phyloP scores from a whole-genome alignment of 306 rosid genomes.

The Rosa lucieae region DNA sequence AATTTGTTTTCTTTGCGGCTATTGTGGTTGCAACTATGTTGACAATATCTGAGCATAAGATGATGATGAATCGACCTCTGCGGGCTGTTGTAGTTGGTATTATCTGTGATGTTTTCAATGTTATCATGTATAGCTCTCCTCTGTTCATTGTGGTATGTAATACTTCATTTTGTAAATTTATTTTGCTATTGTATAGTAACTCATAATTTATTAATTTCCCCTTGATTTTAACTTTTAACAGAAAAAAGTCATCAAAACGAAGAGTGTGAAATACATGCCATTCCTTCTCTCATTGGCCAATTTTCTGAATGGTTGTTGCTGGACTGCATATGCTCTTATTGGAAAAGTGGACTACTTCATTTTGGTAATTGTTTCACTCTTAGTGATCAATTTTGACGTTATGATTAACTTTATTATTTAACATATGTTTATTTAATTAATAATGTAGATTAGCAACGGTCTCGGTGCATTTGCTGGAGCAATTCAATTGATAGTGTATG shows the following conservation, averaged over 20 bases:
- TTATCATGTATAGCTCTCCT: constrained; percentile 69
- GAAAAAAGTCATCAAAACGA: constrained; percentile 58
- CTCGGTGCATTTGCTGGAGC: constrained; percentile 60
- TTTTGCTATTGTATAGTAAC: not conserved
- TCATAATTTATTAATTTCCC: not conserved
- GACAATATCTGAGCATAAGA: constrained; percentile 32
- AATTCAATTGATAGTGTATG: constrained; percentile 52
- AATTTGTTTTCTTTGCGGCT: constrained; percentile 35
- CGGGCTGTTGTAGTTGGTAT: constrained; percentile 70
- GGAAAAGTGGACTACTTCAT: constrained; percentile 47
- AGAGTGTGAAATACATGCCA: constrained; percentile 82
- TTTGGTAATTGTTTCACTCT: constrained; percentile 34
- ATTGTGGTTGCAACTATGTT: constrained; percentile 40
- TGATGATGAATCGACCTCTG: not conserved
- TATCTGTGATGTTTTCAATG: constrained; percentile 61
- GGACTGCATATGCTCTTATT: constrained; percentile 82
- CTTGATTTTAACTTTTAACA: constrained; percentile 19
- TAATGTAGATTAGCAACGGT: constrained; percentile 60
- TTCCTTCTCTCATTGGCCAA: constrained; percentile 64
- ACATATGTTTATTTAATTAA: not conserved
- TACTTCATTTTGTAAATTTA: not conserved
- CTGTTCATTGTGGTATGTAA: constrained; percentile 63
- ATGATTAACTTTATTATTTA: not conserved
- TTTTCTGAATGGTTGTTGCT: constrained; percentile 60
- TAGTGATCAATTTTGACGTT: not conserved